phyloP scores from a whole-genome alignment of 352 stramenopile species.

The Phytophthora podocarpi region DNA sequence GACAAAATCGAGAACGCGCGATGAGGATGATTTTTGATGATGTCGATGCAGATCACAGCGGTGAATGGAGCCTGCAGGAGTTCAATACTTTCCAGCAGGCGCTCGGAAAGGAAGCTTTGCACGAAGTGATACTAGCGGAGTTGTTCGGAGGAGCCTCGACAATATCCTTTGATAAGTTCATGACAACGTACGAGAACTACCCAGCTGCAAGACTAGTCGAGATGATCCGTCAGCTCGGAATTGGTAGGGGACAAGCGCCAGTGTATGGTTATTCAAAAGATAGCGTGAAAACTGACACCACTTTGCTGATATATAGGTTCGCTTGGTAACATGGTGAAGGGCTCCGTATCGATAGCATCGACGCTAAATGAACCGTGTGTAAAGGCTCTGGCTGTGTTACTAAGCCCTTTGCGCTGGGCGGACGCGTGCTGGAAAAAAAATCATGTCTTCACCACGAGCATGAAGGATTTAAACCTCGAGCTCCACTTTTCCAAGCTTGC shows the following conservation, averaged over 20 bases:
- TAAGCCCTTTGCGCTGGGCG: conserved; percentile 45
- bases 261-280: background rate
- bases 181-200: conserved; percentile 45
- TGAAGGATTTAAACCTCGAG: conserved; percentile 49
- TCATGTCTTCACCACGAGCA: conserved; percentile 36
- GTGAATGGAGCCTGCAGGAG: conserved; percentile 50
- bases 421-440: conserved; percentile 40
- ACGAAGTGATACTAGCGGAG: conserved; percentile 40
- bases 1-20: conserved; percentile 42
- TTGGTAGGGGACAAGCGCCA: conserved; percentile 36
- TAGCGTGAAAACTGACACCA: background rate
- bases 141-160: conserved; percentile 36
- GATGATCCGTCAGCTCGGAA: conserved; percentile 41
- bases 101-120: conserved; percentile 43
- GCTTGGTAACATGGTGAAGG: conserved; percentile 39
- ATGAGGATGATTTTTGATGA: conserved; percentile 47
- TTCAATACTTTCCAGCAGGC: conserved; percentile 72
- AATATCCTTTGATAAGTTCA: conserved; percentile 43
- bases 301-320: conserved; percentile 34
- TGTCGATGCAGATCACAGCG: conserved; percentile 51
- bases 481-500: conserved; percentile 36
- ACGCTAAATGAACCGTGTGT: conserved; percentile 36
- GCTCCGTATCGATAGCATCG: conserved; percentile 32
- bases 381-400: conserved; percentile 25
- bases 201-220: conserved; percentile 38